Percentiles rank a stretch among this genome's conserved stretches.
phyloP scores from a whole-genome alignment of 441 rosid species.

The Gossypium gossypioides region DNA sequence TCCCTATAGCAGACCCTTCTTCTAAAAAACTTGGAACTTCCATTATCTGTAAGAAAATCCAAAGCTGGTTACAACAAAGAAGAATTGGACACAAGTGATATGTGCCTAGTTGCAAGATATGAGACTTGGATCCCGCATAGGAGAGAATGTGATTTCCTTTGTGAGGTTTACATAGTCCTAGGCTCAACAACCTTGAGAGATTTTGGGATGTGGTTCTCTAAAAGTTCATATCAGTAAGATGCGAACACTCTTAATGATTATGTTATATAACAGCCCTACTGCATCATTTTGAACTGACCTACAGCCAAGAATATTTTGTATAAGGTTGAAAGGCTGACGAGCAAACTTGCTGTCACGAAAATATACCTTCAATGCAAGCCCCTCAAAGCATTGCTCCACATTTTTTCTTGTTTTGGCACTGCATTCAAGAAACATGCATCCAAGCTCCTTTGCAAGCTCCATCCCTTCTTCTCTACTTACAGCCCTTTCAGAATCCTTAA shows the following conservation, averaged over 20 bases:
- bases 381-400: constrained; percentile 52
- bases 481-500: constrained; percentile 55
- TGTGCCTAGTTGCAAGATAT: too few relatives aligned
- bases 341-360: background rate
- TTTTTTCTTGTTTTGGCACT: constrained; percentile 60
- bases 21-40: constrained; percentile 76
- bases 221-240: too few relatives aligned
- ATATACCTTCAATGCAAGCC: constrained; percentile 53
- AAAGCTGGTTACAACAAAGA: background rate
- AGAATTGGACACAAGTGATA: too few relatives aligned
- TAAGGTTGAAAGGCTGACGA: background rate
- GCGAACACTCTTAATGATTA: background rate
- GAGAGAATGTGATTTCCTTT: too few relatives aligned
- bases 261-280: background rate
- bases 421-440: constrained; percentile 57
- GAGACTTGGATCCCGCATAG: too few relatives aligned
- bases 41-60: constrained; percentile 48
- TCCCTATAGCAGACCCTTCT: constrained; percentile 65
- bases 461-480: constrained; percentile 59
- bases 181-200: too few relatives aligned
- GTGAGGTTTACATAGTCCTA: too few relatives aligned
- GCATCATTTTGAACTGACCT: background rate
- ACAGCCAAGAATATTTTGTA: background rate
- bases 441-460: constrained; percentile 47
- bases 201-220: too few relatives aligned